Conservation (phyloP, 1,139 yeast species). For the Waltiozyma solani region DNA sequence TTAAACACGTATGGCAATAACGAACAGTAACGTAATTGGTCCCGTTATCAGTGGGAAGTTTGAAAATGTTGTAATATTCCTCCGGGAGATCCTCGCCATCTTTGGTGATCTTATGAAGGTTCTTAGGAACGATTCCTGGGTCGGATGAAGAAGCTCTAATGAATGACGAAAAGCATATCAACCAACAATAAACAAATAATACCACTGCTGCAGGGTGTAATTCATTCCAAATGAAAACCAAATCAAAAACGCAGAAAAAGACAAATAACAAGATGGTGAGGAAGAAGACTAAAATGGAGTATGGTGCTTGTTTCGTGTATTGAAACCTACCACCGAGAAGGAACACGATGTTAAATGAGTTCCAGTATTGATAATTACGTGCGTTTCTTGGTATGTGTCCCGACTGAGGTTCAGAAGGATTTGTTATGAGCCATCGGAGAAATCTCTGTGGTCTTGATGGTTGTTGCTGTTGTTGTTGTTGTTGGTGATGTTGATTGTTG, state of each 20-base stretch:
- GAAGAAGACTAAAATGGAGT: constrained; percentile 26
- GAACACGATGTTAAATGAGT: constrained; percentile 31
- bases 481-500: not conserved
- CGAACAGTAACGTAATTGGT: constrained; percentile 43
- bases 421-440: not conserved
- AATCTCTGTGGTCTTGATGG: not conserved
- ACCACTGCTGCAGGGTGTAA: constrained; percentile 50
- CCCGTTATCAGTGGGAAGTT: constrained; percentile 29
- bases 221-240: constrained; percentile 33
- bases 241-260: constrained; percentile 38
- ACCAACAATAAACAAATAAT: constrained; percentile 49
- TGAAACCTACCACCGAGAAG: constrained; percentile 59
- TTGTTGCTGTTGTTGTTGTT: not conserved
- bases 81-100: constrained; percentile 32
- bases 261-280: constrained; percentile 38
- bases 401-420: not conserved
- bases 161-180: constrained; percentile 36
- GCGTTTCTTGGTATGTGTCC: too few relatives aligned
- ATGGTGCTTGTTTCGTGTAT: constrained; percentile 27
- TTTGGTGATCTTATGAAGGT: constrained; percentile 5
- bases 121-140: constrained; percentile 32
- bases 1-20: constrained; percentile 50
- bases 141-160: constrained; percentile 49
- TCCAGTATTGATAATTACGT: constrained; percentile 31
- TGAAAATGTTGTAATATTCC: constrained; percentile 43